These are phyloP conservation scores for Helicocarpus griseus DNA, from an alignment of 2,329 filamentous ascomycete genomes.

Conservation along the genomic window DNA sequence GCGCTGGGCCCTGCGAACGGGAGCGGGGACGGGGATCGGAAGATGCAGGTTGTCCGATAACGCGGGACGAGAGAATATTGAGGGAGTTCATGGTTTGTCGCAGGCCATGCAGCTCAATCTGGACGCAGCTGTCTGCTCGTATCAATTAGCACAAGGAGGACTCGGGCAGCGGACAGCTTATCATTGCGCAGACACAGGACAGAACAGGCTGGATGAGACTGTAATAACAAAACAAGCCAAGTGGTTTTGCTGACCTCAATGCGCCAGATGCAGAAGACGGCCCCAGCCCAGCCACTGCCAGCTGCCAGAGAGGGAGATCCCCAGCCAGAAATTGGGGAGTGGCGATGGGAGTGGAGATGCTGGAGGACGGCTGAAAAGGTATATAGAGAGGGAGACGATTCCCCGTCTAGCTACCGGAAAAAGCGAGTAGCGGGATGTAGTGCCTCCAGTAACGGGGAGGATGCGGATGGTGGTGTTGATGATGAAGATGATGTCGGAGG, in stretches of 20 bases:
- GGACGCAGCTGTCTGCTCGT: conserved; percentile 26
- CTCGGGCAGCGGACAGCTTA: neutral
- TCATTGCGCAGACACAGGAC: neutral
- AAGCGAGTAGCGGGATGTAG: too few relatives aligned
- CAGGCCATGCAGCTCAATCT: conserved; percentile 35
- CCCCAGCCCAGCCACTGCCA: conserved; percentile 15
- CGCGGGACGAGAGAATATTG: conserved; percentile 83
- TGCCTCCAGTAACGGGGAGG: too few relatives aligned
- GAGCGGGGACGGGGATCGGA: conserved; percentile 45
- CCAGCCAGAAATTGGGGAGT: neutral
- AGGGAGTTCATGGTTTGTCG: conserved; percentile 82
- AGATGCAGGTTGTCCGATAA: conserved; percentile 52
- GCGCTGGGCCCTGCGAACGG: conserved; percentile 42
- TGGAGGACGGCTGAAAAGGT: neutral
- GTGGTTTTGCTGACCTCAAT: conserved; percentile 26
- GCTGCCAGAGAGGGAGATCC: neutral
- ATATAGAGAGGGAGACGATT: neutral
- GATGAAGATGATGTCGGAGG: neutral
- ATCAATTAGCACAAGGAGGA: neutral
- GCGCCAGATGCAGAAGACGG: conserved; percentile 27
- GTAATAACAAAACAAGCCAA: neutral
- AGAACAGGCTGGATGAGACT: conserved; percentile 10
- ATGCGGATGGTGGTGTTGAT: neutral
- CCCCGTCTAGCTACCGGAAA: too few relatives aligned
- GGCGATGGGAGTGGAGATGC: neutral